Conservation (phyloP, 1,284 basidiomycete genomes). For the Heterobasidion occidentale region DNA sequence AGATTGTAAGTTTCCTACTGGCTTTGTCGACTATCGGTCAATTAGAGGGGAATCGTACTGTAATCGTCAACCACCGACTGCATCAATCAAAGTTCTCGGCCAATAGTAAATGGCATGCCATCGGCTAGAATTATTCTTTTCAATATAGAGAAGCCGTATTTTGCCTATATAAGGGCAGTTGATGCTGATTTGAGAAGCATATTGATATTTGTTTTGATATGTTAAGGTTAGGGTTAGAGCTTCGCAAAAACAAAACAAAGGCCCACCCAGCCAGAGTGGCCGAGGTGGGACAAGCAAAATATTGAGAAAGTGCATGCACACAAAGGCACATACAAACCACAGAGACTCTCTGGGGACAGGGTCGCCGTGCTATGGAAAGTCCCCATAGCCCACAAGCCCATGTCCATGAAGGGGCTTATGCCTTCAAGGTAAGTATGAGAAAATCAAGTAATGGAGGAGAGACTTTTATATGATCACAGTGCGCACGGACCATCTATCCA, state of each 20-base stretch:
- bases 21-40: no score
- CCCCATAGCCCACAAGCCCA: conserved; percentile 35
- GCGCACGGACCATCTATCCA: conserved; percentile 4
- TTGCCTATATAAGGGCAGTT: no score
- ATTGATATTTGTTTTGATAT: background rate
- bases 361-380: conserved; percentile 64
- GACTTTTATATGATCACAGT: background rate
- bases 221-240: conserved; percentile 4
- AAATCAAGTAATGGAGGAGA: background rate
- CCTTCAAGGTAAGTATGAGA: conserved; percentile 34
- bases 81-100: no score
- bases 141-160: no score
- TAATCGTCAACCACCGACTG: no score
- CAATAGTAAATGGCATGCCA: no score
- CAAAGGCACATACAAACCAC: conserved; percentile 18
- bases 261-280: conserved; percentile 19
- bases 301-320: conserved; percentile 19
- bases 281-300: conserved; percentile 19
- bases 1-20: no score
- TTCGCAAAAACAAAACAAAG: conserved; percentile 7
- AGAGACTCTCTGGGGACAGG: conserved; percentile 39
- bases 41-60: no score
- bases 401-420: conserved; percentile 29
- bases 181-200: no score
- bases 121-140: no score